Evolutionary conservation across 768 basidiomycete genomes (phyloP), one percentile per base, ranked within the genome.

Genomic region (Hericium erinaceus): DNA sequence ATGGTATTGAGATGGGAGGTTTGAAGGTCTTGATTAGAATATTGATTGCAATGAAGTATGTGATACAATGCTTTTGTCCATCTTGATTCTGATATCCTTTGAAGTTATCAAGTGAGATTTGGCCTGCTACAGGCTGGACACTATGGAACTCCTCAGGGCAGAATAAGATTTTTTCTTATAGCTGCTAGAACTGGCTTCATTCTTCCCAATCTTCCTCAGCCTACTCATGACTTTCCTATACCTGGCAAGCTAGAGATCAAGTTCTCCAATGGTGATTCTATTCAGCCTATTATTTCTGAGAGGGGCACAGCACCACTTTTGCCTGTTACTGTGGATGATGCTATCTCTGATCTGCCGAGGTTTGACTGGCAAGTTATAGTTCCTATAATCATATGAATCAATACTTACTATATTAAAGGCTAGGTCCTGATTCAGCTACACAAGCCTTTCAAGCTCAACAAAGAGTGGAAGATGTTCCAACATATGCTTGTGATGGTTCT

Each of bases 1-100:
- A 85, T 12, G 87, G 85, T 0, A 79, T 89, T 40, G 73, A 78
- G n/a, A 80, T 81, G 77, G 90, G 91, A 7, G 87, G 87, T 0
- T 64, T 92, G 1, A 91, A 89, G 66, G 75, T 92, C 16, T 64
- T 90, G 18, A 65, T 82, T 0, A 72, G 82, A 4, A 79, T 81
- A 0, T 65, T 92, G 59, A 64, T 84, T 4, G 80, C 83, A 33
- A 81, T 93, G 80, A 77, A 77, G 89, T 90, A 67, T 54, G 66
- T 63, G 15, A 26, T n/a, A 38, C 38, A 24, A 13, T 9, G 20
- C 20, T 33, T 49, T 48, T 44, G 24, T 18, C 8, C 54, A 37
- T 56, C 33, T 38, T 58, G 26, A 4, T 15, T 22, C 11, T 18
- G 28, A 48, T 52, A 15, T 51, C 8, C 24, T 26, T 13, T 0